Percentiles rank a stretch among this genome's conserved stretches.
phyloP scores from a whole-genome alignment of 176 grass and related monocot species.

The Urochloa ruziziensis region DNA sequence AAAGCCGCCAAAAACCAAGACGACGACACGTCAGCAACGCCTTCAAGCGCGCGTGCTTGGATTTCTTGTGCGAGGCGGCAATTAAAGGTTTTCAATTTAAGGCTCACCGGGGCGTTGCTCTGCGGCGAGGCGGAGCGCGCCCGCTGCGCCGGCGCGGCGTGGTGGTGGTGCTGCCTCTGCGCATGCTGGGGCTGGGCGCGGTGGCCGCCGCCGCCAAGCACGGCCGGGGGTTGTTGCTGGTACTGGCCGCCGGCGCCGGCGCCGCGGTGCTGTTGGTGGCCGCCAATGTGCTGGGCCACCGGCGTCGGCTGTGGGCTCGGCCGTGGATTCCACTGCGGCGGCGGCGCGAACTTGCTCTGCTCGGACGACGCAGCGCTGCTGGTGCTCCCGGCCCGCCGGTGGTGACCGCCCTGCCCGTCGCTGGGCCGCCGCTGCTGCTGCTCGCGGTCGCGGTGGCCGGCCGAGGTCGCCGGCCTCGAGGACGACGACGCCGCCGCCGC shows the following conservation, averaged over 20 bases:
- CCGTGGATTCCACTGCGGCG: conserved; percentile 34
- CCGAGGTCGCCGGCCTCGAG: conserved; percentile 17
- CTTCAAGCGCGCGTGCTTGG: too few relatives aligned
- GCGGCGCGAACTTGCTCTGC: conserved; percentile 57
- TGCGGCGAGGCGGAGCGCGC: conserved; percentile 40
- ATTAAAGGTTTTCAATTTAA: too few relatives aligned
- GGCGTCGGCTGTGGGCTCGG: not conserved
- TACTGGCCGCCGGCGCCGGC: too few relatives aligned
- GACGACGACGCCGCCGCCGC: conserved; percentile 7
- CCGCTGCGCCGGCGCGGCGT: not conserved
- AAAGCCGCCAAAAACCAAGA: not conserved
- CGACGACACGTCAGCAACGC: not conserved
- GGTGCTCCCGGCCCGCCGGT: conserved; percentile 25
- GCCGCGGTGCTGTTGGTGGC: not conserved
- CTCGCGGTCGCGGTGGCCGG: conserved; percentile 7
- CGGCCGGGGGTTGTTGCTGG: not conserved
- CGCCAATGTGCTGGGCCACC: not conserved
- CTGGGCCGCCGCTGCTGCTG: not conserved
- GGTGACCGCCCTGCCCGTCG: not conserved
- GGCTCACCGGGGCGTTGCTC: conserved; percentile 8
- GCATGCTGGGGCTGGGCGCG: not conserved
- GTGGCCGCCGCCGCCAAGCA: not conserved
- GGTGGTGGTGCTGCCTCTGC: not conserved
- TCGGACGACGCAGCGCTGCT: conserved; percentile 19
- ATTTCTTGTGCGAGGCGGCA: too few relatives aligned